Evolutionary conservation across 768 basidiomycete genomes (phyloP), one percentile per base, ranked within the genome.

Genomic region (Leccinum boreale): DNA sequence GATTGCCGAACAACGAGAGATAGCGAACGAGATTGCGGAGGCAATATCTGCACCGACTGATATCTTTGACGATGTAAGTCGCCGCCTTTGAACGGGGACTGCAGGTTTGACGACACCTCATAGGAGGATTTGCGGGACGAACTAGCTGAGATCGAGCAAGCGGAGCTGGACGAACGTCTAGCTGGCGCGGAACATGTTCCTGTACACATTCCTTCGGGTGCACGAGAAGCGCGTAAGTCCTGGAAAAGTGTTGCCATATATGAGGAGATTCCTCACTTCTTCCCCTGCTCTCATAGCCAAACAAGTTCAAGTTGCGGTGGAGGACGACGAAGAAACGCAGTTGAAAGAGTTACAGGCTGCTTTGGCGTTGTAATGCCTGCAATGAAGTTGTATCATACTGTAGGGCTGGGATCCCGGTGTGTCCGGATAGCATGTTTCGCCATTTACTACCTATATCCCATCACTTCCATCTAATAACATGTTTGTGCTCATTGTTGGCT

Each of bases 301-400:
- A 71, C 70, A 58, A 53, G 71, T 71, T 65, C 70, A 58, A 53
- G 71, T 71, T 65, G 80, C 77, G 54, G 84, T 81, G 61, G 93
- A 94, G 70, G 92, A 92, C 73, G 93, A 96, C 78, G 96, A 98
- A 72, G 95, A 92, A 62, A 86, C 83, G 46, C 87, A 96, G 74
- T 84, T 98, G 70, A 84, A 81, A 73, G 86, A 91, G 71, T 78
- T 98, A 63, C 95, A 97, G 77, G 94, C 92, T 21, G 83, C 82
- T 44, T 76, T 95, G 69, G 86, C 92, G 21, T 91, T 96, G 89
- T 93, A 79, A 72, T 62, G 58, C 59, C 61, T 54, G 23, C 15
- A 39, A 52, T 53, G 50, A 56, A 17, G 55, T 50, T 53, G 57
- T 55, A 51, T 53, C 50, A 59, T 58, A 58, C 56, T 52, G 53